Percentiles rank a stretch among this genome's conserved stretches.
Evolutionary conservation across 1,284 basidiomycete genomes (phyloP).

Genomic region (Pseudozyma hubeiensis): DNA sequence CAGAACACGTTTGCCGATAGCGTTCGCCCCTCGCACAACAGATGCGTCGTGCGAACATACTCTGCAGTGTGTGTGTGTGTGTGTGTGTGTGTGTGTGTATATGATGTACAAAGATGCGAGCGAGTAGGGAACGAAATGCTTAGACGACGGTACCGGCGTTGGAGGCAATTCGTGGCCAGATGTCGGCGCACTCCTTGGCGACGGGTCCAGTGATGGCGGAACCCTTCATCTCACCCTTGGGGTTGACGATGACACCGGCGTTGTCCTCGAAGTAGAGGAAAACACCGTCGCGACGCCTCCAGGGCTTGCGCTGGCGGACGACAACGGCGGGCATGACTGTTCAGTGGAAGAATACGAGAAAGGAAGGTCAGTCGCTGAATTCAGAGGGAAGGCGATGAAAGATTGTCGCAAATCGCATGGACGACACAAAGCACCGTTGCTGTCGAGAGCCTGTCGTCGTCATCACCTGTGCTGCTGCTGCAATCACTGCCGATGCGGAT

Average conservation of each 20-base stretch:
- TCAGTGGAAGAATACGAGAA: neutral
- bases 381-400: neutral
- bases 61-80: neutral
- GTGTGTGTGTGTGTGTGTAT: conserved; percentile 19
- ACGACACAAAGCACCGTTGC: too few species aligned
- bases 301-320: conserved; percentile 97
- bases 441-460: too few species aligned
- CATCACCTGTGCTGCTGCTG: too few species aligned
- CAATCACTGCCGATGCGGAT: too few species aligned
- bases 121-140: conserved; percentile 39
- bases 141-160: conserved; percentile 97
- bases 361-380: conserved; percentile 23
- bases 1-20: conserved; percentile 29
- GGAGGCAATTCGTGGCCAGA: conserved; percentile 97
- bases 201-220: conserved; percentile 92
- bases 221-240: conserved; percentile 99
- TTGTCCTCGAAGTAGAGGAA: conserved; percentile 97
- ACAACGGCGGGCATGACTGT: conserved; percentile 96
- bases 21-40: conserved; percentile 34
- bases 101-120: conserved; percentile 43
- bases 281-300: conserved; percentile 96
- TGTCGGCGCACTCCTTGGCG: conserved; percentile 97
- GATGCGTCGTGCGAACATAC: conserved; percentile 10
- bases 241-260: conserved; percentile 75
- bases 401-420: neutral